A percentile compares a stretch with the other conserved stretches of the same genome.
Evolutionary conservation across 164 flowering plant genomes (phyloP).

Genomic region (Taxillus chinensis): DNA sequence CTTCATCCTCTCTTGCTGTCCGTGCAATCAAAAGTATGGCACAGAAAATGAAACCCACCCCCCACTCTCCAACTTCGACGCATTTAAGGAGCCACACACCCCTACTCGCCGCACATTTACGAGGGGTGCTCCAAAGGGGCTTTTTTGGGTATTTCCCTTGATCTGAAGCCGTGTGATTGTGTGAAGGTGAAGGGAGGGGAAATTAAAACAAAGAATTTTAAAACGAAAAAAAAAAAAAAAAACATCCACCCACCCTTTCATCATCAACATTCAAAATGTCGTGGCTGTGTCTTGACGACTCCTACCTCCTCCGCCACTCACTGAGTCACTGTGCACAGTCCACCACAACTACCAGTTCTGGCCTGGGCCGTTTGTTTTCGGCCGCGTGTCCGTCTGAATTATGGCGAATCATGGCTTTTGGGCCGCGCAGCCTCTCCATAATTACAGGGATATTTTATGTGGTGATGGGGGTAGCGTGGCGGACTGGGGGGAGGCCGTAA

Average conservation of each 20-base stretch:
- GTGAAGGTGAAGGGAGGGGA: too few relatives aligned
- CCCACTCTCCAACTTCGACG: too few relatives aligned
- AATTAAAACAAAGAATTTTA: too few relatives aligned
- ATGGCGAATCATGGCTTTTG: neutral
- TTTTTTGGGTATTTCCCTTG: too few relatives aligned
- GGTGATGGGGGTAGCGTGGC: neutral
- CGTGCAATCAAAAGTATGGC: too few relatives aligned
- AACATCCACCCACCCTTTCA: neutral
- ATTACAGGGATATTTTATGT: neutral
- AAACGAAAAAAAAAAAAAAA: neutral
- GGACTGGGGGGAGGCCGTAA: neutral
- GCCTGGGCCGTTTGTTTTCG: too few relatives aligned
- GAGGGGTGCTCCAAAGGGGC: too few relatives aligned
- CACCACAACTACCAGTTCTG: neutral
- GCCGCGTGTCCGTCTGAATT: neutral
- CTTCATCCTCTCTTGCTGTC: constrained; percentile 4
- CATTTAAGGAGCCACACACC: too few relatives aligned
- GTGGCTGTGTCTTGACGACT: neutral
- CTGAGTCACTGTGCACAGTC: too few relatives aligned
- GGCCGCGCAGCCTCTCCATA: neutral
- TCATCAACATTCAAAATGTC: neutral
- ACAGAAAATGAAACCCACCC: too few relatives aligned
- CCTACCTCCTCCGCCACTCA: neutral
- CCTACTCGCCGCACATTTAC: too few relatives aligned
- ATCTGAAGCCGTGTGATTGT: too few relatives aligned